A percentile compares a stretch with the other conserved stretches of the same genome.
These are phyloP conservation scores for Xylaria cubensis DNA, from an alignment of 495 filamentous ascomycete genomes.

Conservation along the genomic window DNA sequence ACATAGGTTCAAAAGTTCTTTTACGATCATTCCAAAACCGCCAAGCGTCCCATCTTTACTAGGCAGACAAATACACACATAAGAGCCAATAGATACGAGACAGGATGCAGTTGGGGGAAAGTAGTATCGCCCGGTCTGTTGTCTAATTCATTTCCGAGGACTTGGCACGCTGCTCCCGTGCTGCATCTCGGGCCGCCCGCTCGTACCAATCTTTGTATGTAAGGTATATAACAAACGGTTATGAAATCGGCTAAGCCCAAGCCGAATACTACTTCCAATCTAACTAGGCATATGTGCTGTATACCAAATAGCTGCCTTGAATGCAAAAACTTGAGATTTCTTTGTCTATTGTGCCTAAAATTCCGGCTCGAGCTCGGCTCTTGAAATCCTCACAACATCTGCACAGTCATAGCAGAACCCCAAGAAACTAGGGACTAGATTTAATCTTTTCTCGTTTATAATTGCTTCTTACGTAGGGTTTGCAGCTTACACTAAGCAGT, in stretches of 20 bases:
- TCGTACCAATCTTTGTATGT: neutral
- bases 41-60: neutral
- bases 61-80: neutral
- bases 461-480: neutral
- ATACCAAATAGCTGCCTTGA: neutral
- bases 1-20: neutral
- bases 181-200: conserved; percentile 24
- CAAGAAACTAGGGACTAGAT: neutral
- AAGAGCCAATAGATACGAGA: neutral
- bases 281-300: neutral
- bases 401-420: neutral
- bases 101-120: neutral
- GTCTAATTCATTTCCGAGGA: neutral
- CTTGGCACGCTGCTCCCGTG: conserved; percentile 21
- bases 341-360: neutral
- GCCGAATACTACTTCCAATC: neutral
- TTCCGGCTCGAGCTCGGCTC: neutral
- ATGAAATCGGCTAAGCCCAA: neutral
- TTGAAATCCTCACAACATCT: neutral
- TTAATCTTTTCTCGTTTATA: neutral
- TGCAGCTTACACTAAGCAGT: conserved; percentile 9
- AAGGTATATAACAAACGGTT: neutral
- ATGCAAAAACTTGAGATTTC: neutral
- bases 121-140: neutral
- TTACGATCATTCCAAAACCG: neutral